Conservation (phyloP, 2,329 filamentous ascomycete genomes). For the Exserohilum turcica region DNA sequence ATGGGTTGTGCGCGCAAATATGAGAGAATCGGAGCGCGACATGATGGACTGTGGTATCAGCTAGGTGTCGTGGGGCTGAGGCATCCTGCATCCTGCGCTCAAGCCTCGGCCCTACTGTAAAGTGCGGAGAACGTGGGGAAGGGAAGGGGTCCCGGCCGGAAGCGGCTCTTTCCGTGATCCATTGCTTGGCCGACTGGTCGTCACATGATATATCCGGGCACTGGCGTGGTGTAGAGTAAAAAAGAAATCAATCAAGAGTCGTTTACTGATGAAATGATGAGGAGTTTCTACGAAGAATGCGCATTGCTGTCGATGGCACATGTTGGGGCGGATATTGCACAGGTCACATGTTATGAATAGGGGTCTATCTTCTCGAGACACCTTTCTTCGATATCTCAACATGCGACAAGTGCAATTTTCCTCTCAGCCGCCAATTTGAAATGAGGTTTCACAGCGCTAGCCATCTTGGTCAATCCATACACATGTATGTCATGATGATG, state of each 20-base stretch:
- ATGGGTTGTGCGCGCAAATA: not conserved
- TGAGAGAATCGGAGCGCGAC: not conserved
- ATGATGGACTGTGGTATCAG: slow-evolving; percentile 1
- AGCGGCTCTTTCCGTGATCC: not conserved
- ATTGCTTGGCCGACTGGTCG: not conserved
- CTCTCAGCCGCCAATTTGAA: slow-evolving; percentile 1
- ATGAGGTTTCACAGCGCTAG: not conserved
- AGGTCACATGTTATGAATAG: not conserved
- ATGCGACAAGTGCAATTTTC: not conserved
- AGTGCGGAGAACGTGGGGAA: slow-evolving; percentile 32
- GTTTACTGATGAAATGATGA: not conserved
- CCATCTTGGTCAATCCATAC: not conserved
- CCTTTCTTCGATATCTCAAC: not conserved
- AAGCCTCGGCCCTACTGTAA: slow-evolving; percentile 30
- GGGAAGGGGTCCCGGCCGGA: slow-evolving; percentile 13
- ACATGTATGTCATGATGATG: slow-evolving; percentile 2
- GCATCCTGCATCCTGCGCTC: not conserved
- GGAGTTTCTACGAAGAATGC: not conserved
- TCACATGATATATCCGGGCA: not conserved
- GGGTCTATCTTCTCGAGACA: not conserved
- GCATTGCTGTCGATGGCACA: no score
- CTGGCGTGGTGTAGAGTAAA: not conserved
- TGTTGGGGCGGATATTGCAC: no score
- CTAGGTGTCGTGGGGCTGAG: not conserved
- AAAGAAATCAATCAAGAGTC: no score